Percentiles rank a stretch among this genome's conserved stretches.
Evolutionary conservation across 1,284 basidiomycete genomes (phyloP).

Genomic region (Ustilago shanxiensis): DNA sequence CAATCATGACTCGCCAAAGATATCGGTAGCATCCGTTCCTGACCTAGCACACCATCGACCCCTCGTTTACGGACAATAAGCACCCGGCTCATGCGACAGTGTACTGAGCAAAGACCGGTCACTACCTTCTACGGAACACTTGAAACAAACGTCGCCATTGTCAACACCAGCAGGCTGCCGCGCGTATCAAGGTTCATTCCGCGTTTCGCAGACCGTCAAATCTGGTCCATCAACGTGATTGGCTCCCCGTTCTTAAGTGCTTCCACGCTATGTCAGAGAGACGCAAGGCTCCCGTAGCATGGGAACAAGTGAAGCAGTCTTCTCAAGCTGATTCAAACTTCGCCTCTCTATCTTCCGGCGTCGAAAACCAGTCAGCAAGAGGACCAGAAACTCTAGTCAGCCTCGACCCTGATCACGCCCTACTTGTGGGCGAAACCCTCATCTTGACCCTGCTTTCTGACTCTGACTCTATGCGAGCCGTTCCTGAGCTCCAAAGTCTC

Average conservation of each 20-base stretch:
- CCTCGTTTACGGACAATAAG: neutral
- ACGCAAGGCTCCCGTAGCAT: neutral
- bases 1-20: neutral
- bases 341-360: neutral
- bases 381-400: neutral
- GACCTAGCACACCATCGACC: conserved; percentile 1
- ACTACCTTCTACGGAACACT: neutral
- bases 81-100: too few relatives aligned
- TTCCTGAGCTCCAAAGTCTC: too few relatives aligned
- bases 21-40: neutral
- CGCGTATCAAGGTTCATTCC: neutral
- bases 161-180: neutral
- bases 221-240: neutral
- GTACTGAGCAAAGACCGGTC: too few relatives aligned
- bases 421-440: too few relatives aligned
- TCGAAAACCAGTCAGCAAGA: neutral
- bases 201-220: neutral
- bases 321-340: neutral
- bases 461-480: too few relatives aligned
- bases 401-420: neutral
- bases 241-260: neutral
- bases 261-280: neutral
- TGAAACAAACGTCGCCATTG: neutral
- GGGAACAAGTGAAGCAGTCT: neutral
- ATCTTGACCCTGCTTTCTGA: too few relatives aligned